phyloP scores from a whole-genome alignment of 306 rosid genomes.

The Acacia confusa region DNA sequence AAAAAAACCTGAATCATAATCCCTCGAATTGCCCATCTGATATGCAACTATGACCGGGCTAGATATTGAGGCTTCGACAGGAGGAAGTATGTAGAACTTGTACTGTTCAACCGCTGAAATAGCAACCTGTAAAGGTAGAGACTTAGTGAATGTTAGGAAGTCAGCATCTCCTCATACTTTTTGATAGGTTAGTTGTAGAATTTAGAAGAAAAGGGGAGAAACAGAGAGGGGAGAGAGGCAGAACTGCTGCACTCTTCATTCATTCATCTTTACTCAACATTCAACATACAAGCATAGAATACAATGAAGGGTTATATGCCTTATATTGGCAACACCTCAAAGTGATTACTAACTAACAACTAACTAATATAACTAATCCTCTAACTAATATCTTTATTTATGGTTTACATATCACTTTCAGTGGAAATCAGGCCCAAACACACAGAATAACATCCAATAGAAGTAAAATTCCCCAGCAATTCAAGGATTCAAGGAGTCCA shows the following conservation, averaged over 20 bases:
- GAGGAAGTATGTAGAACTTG: slow-evolving; percentile 50
- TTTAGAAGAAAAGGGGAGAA: too few species aligned
- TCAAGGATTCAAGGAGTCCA: neutral
- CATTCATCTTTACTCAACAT: too few species aligned
- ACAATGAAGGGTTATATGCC: too few species aligned
- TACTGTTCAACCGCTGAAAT: slow-evolving; percentile 12
- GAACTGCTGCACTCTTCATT: too few species aligned
- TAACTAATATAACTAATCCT: too few species aligned
- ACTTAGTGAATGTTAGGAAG: neutral
- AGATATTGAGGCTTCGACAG: slow-evolving; percentile 28
- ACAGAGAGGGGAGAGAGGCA: too few species aligned
- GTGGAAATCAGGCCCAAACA: neutral
- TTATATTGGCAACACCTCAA: too few species aligned
- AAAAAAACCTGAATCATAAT: slow-evolving; percentile 41
- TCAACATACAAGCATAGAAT: too few species aligned
- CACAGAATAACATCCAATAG: neutral
- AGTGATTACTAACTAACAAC: too few species aligned
- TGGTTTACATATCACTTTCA: too few species aligned
- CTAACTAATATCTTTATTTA: too few species aligned
- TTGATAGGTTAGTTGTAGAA: too few species aligned
- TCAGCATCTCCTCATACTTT: neutral
- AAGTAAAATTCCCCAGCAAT: neutral
- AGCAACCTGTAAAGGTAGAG: slow-evolving; percentile 43
- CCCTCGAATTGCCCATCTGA: slow-evolving; percentile 29
- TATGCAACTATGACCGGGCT: slow-evolving; percentile 41